These are phyloP conservation scores for Entomortierella lignicola DNA, from an alignment of 192 early-diverging fungal genomes.

Conservation along the genomic window DNA sequence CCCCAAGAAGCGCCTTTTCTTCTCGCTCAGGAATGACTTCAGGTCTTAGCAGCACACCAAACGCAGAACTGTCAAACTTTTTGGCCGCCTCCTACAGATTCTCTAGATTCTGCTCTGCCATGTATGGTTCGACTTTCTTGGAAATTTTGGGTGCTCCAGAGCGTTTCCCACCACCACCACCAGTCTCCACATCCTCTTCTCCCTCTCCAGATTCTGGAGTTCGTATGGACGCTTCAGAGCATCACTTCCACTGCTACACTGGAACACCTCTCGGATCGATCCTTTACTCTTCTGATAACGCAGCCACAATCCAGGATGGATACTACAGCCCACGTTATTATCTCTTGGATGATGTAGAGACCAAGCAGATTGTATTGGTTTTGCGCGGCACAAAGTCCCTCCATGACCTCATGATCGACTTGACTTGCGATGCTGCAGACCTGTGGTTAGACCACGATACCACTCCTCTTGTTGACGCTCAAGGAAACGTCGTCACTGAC, in stretches of 20 bases:
- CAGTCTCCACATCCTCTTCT: not conserved
- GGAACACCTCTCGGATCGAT: constrained; percentile 54
- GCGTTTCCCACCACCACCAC: constrained; percentile 25
- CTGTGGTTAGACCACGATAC: constrained; percentile 58
- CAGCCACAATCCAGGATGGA: constrained; percentile 36
- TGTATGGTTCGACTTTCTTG: constrained; percentile 35
- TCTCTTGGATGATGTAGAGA: constrained; percentile 57
- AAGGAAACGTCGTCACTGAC: constrained; percentile 14
- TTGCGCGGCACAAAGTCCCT: constrained; percentile 63
- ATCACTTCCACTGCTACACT: constrained; percentile 41
- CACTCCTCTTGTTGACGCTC: constrained; percentile 19
- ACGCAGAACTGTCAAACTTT: constrained; percentile 45
- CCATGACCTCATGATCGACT: constrained; percentile 61
- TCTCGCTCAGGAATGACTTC: not conserved
- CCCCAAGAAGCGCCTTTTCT: not conserved
- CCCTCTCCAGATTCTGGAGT: not conserved
- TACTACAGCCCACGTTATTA: constrained; percentile 60
- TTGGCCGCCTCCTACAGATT: constrained; percentile 47
- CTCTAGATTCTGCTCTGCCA: constrained; percentile 50
- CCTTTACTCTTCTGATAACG: constrained; percentile 53
- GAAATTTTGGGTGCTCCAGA: constrained; percentile 49
- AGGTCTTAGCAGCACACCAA: not conserved
- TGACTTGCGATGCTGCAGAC: constrained; percentile 61
- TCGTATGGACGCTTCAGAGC: constrained; percentile 2
- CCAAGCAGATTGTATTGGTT: constrained; percentile 59